Base-by-base conservation (phyloP, 768 basidiomycete species). In the Tulasnella sp. region DNA sequence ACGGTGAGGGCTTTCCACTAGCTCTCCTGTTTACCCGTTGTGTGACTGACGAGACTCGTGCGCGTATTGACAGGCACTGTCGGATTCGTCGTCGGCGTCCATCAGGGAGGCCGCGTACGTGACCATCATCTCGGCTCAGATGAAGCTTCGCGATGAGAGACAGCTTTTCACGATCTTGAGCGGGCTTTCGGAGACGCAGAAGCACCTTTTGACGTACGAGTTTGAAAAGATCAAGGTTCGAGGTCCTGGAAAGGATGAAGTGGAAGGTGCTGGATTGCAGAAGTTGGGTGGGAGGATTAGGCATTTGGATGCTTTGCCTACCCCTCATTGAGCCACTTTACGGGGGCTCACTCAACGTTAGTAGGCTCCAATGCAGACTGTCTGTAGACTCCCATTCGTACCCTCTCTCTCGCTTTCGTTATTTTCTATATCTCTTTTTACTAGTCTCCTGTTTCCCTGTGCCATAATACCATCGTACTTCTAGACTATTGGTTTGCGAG, bases 221-320 rank as follows among this genome's bases (percentile, higher is more conserved):
- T 95, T 95, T 75, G 92, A 94, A 79, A 94, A 94, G 79, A 90
- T 94, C 76, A 88, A 88, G 37, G 90, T 86, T 11, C 83, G 92
- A 26, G 90, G 86, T 17, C 63, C n/a, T 52, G 37, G 52, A 70
- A 39, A 62, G 81, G 82, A 79, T n/a, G 81, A 81, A 17, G 68
- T 41, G 34, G 47, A 63, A 44, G 72, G 17, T 22, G 73, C 62
- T 34, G 92, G 92, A 80, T 90, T 94, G 83, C 84, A 86, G 73
- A 84, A 92, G 75, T 82, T 94, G 76, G 92, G 93, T 79, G 88
- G 86, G 70, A 84, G 91, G 69, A 91, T 88, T 75, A 90, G 88
- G 34, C 71, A 65, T 34, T 64, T 72, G 36, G 71, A 72, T 65
- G 71, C 62, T 11, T 47, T 65, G 7, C 62, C 71, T 35, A 14